Evolutionary conservation across 2,329 filamentous ascomycete genomes (phyloP).

Genomic region (Microcera coccophila): DNA sequence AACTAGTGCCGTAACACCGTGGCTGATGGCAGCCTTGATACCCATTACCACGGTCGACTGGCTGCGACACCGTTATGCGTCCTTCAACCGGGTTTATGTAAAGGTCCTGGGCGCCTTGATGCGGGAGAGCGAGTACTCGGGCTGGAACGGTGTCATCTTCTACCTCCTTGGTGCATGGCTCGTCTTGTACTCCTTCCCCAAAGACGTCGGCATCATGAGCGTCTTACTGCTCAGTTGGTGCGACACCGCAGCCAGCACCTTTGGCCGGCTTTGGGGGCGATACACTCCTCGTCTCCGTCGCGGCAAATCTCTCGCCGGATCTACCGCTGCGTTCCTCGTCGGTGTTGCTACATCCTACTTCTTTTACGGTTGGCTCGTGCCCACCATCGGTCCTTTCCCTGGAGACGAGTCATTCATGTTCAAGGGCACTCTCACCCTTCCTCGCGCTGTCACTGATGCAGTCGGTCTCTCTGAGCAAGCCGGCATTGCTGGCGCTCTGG

Average conservation of each 20-base stretch:
- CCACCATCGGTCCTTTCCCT: constrained; percentile 60
- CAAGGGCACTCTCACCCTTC: constrained; percentile 69
- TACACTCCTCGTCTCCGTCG: constrained; percentile 81
- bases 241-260: constrained; percentile 92
- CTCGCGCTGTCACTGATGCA: constrained; percentile 51
- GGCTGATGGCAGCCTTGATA: constrained; percentile 73
- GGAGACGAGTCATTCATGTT: constrained; percentile 75
- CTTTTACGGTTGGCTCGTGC: constrained; percentile 87
- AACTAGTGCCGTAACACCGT: constrained; percentile 73
- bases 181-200: constrained; percentile 82
- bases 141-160: constrained; percentile 96
- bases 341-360: constrained; percentile 77
- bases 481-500: constrained; percentile 65
- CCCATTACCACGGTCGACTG: constrained; percentile 81
- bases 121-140: constrained; percentile 91
- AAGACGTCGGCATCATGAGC: constrained; percentile 86
- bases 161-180: constrained; percentile 89
- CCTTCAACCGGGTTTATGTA: constrained; percentile 86
- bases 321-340: constrained; percentile 74
- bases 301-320: constrained; percentile 90
- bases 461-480: constrained; percentile 60
- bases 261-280: constrained; percentile 82
- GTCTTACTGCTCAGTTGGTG: constrained; percentile 95
- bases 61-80: constrained; percentile 74
- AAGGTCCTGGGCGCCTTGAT: constrained; percentile 81